Percentiles rank a stretch among this genome's conserved stretches.
Conservation (phyloP, 768 basidiomycete species). For the Rhizopogon vinicolor region DNA sequence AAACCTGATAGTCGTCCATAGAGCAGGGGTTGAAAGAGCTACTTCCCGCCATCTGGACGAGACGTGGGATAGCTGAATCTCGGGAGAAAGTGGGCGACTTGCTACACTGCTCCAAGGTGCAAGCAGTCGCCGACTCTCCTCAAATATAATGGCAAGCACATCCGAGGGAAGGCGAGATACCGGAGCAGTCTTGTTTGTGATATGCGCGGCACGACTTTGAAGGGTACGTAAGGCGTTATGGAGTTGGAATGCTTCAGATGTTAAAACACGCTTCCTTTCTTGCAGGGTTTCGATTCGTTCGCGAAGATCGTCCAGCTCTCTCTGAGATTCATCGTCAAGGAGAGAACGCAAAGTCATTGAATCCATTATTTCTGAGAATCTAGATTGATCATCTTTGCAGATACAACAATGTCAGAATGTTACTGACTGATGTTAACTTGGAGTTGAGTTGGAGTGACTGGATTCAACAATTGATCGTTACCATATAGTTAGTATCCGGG, state of each 20-base stretch:
- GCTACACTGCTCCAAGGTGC: slow-evolving; percentile 18
- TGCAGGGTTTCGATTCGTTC: slow-evolving; percentile 17
- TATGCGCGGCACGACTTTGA: slow-evolving; percentile 28
- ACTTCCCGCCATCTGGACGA: slow-evolving; percentile 30
- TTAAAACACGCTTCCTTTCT: slow-evolving; percentile 15
- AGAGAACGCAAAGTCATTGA: neutral
- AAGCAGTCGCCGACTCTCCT: slow-evolving; percentile 25
- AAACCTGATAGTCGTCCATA: slow-evolving; percentile 32
- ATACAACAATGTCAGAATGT: neutral
- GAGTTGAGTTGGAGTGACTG: neutral
- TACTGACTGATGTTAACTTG: neutral
- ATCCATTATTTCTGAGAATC: slow-evolving; percentile 11
- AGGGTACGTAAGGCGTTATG: slow-evolving; percentile 23
- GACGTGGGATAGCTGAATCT: slow-evolving; percentile 33
- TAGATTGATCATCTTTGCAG: neutral
- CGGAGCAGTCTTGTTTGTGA: slow-evolving; percentile 25
- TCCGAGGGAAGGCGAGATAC: slow-evolving; percentile 26
- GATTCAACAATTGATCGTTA: neutral
- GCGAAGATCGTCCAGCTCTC: slow-evolving; percentile 20
- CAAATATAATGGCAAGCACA: slow-evolving; percentile 29
- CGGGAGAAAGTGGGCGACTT: slow-evolving; percentile 25
- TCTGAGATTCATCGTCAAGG: slow-evolving; percentile 19
- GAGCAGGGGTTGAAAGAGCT: slow-evolving; percentile 27
- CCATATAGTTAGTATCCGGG: neutral
- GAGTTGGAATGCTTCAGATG: slow-evolving; percentile 20